phyloP scores from a whole-genome alignment of 1,139 yeast genomes.

The Pichia sp. region DNA sequence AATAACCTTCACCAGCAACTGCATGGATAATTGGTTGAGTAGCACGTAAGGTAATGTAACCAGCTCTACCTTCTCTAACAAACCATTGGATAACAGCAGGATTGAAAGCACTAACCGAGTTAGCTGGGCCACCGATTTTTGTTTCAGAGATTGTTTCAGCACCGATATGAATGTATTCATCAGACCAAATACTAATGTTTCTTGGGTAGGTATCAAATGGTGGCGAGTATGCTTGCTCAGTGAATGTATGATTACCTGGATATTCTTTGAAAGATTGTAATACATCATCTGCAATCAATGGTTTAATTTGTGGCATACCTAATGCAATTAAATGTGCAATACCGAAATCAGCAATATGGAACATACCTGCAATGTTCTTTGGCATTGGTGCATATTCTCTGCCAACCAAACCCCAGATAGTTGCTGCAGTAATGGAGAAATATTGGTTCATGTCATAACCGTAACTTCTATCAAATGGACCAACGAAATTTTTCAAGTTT shows the following conservation, averaged over 20 bases:
- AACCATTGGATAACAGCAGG: constrained; percentile 10
- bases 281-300: constrained; percentile 2
- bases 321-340: constrained; percentile 4
- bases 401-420: constrained; percentile 7
- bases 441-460: constrained; percentile 10
- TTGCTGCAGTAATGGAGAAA: constrained; percentile 6
- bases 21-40: constrained; percentile 9
- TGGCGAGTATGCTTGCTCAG: constrained; percentile 6
- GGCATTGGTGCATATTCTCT: constrained; percentile 11
- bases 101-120: constrained; percentile 1
- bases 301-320: constrained; percentile 7
- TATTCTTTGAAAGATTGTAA: constrained; percentile 4
- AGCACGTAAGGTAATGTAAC: constrained; percentile 5
- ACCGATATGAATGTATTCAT: constrained; percentile 9
- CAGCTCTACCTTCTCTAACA: constrained; percentile 9
- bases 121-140: constrained; percentile 7
- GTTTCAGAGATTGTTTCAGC: constrained; percentile 8
- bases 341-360: constrained; percentile 7
- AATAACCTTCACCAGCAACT: constrained; percentile 7
- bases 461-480: constrained; percentile 10
- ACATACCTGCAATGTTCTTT: constrained; percentile 6
- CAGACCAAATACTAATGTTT: constrained; percentile 7
- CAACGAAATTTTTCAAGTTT: constrained; percentile 7
- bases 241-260: constrained; percentile 4
- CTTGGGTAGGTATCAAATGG: constrained; percentile 9